Evolutionary conservation across 2,329 filamentous ascomycete genomes (phyloP).

Genomic region (Aspergillus novoparasiticus): DNA sequence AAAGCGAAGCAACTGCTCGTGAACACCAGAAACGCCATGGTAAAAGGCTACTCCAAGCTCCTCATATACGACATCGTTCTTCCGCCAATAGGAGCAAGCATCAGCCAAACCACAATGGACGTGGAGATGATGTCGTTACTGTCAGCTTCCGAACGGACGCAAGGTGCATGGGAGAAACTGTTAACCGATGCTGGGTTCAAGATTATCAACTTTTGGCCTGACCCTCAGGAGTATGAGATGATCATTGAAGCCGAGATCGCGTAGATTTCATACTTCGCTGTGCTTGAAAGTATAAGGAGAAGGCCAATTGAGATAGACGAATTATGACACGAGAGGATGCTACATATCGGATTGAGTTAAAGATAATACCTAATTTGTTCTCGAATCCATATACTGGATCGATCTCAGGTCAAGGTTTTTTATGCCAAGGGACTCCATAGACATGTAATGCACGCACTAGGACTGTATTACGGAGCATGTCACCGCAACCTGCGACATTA

Average conservation of each 20-base stretch:
- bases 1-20: conserved; percentile 34
- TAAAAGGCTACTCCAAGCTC: conserved; percentile 41
- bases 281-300: neutral
- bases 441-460: neutral
- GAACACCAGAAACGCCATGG: conserved; percentile 38
- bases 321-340: too few relatives aligned
- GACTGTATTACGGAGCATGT: neutral
- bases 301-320: neutral
- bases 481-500: neutral
- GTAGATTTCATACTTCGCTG: neutral
- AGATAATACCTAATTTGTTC: neutral
- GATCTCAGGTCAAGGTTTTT: neutral
- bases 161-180: conserved; percentile 30
- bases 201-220: conserved; percentile 32
- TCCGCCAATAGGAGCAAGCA: conserved; percentile 35
- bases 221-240: conserved; percentile 32
- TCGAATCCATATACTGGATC: neutral
- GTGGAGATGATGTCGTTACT: conserved; percentile 49
- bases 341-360: neutral
- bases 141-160: conserved; percentile 43
- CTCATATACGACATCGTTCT: conserved; percentile 45
- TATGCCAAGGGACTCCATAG: neutral
- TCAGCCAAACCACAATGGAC: conserved; percentile 37
- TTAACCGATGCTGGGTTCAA: conserved; percentile 29
- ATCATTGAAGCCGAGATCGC: conserved; percentile 30